These are phyloP conservation scores for Aegilops sharonensis DNA, from an alignment of 176 grass and related monocot genomes.

Conservation along the genomic window DNA sequence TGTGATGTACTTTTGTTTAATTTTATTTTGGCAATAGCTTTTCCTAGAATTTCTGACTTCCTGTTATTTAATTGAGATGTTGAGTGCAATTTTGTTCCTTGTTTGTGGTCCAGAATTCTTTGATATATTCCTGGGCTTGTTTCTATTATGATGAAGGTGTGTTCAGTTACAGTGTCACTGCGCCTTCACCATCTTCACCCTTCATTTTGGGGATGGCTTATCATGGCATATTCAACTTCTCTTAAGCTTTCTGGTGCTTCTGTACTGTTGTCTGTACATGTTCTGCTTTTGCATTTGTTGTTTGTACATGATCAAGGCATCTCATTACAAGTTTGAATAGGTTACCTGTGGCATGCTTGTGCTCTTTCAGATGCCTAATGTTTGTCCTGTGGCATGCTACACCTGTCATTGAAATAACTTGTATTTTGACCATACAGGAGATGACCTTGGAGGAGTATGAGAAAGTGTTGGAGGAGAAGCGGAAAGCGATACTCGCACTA, in stretches of 20 bases:
- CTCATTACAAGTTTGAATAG: neutral
- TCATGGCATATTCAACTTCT: neutral
- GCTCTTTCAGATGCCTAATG: too few relatives aligned
- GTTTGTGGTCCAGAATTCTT: neutral
- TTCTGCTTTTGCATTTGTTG: neutral
- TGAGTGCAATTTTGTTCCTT: neutral
- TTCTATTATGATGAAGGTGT: neutral
- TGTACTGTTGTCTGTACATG: neutral
- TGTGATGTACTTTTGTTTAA: neutral
- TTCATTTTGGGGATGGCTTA: neutral
- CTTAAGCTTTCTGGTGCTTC: neutral
- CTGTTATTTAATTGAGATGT: neutral
- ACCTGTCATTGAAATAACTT: too few relatives aligned
- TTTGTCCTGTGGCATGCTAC: too few relatives aligned
- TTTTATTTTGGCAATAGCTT: neutral
- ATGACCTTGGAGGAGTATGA: constrained; percentile 95
- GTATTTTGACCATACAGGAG: too few relatives aligned
- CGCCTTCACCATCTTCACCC: too few relatives aligned
- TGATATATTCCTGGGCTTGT: neutral
- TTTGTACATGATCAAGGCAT: neutral
- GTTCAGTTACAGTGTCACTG: neutral
- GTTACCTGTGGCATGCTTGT: neutral
- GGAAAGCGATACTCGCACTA: constrained; percentile 53
- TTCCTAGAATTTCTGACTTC: neutral
- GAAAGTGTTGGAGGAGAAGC: constrained; percentile 69